A percentile compares a stretch with the other conserved stretches of the same genome.
phyloP scores from a whole-genome alignment of 495 filamentous ascomycete genomes.

The Neurospora sp. region DNA sequence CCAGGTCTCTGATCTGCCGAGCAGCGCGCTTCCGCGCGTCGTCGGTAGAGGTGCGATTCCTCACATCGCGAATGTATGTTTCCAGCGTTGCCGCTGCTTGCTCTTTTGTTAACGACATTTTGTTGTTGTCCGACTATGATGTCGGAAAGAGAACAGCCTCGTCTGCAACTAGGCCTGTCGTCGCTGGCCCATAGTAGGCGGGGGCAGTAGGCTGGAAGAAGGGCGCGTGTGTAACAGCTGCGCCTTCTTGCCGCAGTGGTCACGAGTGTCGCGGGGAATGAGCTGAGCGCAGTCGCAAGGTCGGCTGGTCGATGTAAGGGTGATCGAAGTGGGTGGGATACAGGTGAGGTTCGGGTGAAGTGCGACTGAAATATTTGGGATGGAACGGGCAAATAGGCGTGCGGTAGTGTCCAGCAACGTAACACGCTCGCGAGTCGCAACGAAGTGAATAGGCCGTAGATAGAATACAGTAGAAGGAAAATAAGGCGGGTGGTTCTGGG shows the following conservation, averaged over 20 bases:
- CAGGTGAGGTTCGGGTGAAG: not conserved
- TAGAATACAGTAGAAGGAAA: not conserved
- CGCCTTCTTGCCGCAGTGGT: not conserved
- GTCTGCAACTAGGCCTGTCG: conserved; percentile 15
- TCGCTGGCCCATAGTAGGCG: conserved; percentile 23
- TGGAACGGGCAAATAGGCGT: not conserved
- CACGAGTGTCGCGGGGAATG: not conserved
- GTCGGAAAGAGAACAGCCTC: conserved; percentile 9
- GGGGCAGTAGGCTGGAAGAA: not conserved
- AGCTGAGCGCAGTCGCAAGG: not conserved
- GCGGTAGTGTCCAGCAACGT: not conserved
- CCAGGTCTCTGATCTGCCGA: conserved; percentile 30
- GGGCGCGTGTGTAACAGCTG: not conserved
- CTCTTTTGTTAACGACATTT: conserved; percentile 23
- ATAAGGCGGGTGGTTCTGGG: not conserved
- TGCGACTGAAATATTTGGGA: not conserved
- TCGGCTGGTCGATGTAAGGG: not conserved
- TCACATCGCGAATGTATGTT: conserved; percentile 23
- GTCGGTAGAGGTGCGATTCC: conserved; percentile 19
- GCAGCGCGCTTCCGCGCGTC: conserved; percentile 33
- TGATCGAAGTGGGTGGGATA: not conserved
- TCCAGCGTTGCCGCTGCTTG: conserved; percentile 22
- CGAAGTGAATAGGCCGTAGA: not conserved
- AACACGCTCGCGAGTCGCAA: not conserved
- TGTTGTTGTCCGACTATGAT: conserved; percentile 3